phyloP scores from a whole-genome alignment of 345 rosid species.

The Hibiscus syriacus region DNA sequence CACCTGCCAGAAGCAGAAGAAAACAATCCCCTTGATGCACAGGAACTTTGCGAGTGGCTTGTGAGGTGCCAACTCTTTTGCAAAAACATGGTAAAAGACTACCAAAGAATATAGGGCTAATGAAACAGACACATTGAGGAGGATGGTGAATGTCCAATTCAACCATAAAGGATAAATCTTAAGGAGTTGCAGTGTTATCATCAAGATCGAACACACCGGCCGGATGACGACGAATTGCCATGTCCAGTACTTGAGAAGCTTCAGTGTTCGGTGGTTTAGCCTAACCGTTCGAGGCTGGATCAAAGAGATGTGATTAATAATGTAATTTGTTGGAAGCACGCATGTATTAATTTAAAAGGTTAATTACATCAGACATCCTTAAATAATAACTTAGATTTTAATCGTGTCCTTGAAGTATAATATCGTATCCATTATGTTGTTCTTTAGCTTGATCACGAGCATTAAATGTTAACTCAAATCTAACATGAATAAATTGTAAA shows the following conservation, averaged over 20 bases:
- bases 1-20: conserved; percentile 99
- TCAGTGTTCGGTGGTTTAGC: conserved; percentile 60
- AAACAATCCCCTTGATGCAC: conserved; percentile 97
- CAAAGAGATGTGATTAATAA: background rate
- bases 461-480: background rate
- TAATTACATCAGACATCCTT: background rate
- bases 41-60: conserved; percentile 91
- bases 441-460: background rate
- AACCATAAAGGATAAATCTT: conserved; percentile 80
- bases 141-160: conserved; percentile 96
- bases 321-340: background rate
- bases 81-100: conserved; percentile 88
- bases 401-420: too few relatives aligned
- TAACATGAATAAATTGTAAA: background rate
- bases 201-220: too few relatives aligned
- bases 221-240: too few relatives aligned
- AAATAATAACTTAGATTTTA: too few relatives aligned
- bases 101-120: conserved; percentile 92
- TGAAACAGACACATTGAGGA: too few relatives aligned
- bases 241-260: too few relatives aligned
- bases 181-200: conserved; percentile 51
- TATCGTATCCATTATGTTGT: too few relatives aligned
- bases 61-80: conserved; percentile 87
- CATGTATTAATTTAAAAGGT: background rate
- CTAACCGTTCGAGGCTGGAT: conserved; percentile 56